Conservation (phyloP, 805 yeast genomes). For the Ogataea degrootiae region DNA sequence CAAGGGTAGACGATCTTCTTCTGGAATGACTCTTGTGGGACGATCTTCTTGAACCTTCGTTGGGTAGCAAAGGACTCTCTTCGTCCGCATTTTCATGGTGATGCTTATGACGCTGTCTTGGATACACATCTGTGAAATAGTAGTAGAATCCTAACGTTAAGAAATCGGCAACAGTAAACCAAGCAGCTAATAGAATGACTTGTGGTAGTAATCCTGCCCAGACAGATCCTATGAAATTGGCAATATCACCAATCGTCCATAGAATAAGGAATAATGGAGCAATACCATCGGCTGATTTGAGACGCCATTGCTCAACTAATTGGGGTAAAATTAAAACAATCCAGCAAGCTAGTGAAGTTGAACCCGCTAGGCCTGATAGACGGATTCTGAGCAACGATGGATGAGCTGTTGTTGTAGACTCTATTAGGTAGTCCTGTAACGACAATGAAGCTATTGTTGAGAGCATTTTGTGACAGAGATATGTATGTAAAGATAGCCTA, state of each 20-base stretch:
- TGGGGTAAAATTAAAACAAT: constrained; percentile 72
- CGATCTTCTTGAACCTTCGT: constrained; percentile 9
- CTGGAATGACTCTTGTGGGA: constrained; percentile 13
- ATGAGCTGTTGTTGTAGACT: neutral
- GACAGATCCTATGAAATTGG: constrained; percentile 61
- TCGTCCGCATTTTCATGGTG: constrained; percentile 21
- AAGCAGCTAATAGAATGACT: constrained; percentile 62
- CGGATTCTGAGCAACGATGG: constrained; percentile 35
- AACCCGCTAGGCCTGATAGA: constrained; percentile 62
- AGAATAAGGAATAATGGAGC: constrained; percentile 60
- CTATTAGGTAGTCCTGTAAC: constrained; percentile 1
- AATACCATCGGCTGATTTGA: constrained; percentile 72
- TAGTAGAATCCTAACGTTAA: constrained; percentile 55
- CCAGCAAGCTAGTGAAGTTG: constrained; percentile 76
- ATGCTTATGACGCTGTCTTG: constrained; percentile 28
- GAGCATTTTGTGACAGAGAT: neutral
- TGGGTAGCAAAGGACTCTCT: constrained; percentile 30
- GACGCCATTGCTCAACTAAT: constrained; percentile 73
- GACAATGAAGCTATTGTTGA: constrained; percentile 1
- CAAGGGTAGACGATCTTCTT: constrained; percentile 47
- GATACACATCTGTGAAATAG: constrained; percentile 51
- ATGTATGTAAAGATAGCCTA: no score
- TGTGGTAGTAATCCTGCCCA: constrained; percentile 70
- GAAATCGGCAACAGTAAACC: constrained; percentile 74
- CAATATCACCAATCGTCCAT: constrained; percentile 71